phyloP scores from a whole-genome alignment of 495 filamentous ascomycete genomes.

The Penicillium cataractarum region DNA sequence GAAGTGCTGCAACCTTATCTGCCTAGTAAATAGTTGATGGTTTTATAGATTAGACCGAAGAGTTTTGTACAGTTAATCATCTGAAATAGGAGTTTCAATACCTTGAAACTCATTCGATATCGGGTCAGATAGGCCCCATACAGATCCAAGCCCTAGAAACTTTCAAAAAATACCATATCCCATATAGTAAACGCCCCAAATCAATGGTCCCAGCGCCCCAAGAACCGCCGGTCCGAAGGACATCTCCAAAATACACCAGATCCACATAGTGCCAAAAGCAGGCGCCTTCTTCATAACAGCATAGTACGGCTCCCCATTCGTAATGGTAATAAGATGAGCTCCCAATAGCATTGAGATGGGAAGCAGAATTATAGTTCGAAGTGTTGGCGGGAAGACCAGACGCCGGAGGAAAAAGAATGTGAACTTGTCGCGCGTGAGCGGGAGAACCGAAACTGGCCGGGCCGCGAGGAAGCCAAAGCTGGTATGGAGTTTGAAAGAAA shows the following conservation, averaged over 20 bases:
- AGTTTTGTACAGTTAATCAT: not conserved
- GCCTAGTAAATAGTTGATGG: not conserved
- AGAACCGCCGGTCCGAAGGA: slow-evolving; percentile 65
- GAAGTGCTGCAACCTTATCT: slow-evolving; percentile 4
- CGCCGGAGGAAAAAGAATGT: slow-evolving; percentile 35
- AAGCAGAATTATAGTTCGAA: slow-evolving; percentile 41
- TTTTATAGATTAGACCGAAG: not conserved
- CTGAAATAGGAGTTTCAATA: no score
- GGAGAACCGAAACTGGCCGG: slow-evolving; percentile 33
- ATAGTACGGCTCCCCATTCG: slow-evolving; percentile 78
- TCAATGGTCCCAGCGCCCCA: slow-evolving; percentile 54
- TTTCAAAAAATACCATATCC: slow-evolving; percentile 62
- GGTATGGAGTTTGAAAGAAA: slow-evolving; percentile 31
- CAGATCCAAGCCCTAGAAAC: not conserved
- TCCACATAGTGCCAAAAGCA: slow-evolving; percentile 86
- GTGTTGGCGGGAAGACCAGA: slow-evolving; percentile 41
- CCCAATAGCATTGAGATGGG: slow-evolving; percentile 67
- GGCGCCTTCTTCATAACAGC: slow-evolving; percentile 92
- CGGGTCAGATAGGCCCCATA: no score
- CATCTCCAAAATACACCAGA: slow-evolving; percentile 92
- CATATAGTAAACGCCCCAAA: slow-evolving; percentile 68
- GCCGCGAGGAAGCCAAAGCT: slow-evolving; percentile 14
- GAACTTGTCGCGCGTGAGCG: slow-evolving; percentile 36
- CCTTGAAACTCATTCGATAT: no score
- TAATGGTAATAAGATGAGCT: slow-evolving; percentile 77